These are phyloP conservation scores for Stemphylium lycopersici DNA, from an alignment of 2,329 filamentous ascomycete species.

Conservation along the genomic window DNA sequence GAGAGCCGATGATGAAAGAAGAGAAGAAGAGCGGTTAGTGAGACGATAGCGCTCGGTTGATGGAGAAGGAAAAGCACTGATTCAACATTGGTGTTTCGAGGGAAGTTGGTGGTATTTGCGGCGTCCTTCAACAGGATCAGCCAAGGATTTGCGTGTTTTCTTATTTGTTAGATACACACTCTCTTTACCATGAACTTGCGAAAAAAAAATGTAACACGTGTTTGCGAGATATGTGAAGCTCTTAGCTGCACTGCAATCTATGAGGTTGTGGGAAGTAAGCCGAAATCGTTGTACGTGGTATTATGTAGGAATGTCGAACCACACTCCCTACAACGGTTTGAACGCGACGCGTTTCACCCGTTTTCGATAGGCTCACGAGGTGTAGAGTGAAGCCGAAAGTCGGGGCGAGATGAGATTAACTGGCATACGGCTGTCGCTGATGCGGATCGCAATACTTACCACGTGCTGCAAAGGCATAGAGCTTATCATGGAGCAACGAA, in stretches of 20 bases:
- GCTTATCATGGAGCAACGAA: constrained; percentile 1
- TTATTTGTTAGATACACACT: constrained; percentile 4
- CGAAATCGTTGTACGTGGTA: not conserved
- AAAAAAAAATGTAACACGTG: not conserved
- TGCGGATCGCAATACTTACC: constrained; percentile 6
- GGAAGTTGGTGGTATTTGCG: not conserved
- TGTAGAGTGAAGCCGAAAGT: not conserved
- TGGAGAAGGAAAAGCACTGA: constrained; percentile 14
- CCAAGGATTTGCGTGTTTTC: not conserved
- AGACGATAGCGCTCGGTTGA: not conserved
- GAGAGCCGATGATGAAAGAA: constrained; percentile 61
- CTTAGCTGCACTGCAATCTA: not conserved
- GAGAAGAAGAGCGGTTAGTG: constrained; percentile 29
- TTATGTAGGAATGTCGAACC: too few relatives aligned
- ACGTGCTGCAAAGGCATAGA: not conserved
- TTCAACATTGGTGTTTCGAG: constrained; percentile 32
- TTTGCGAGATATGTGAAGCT: not conserved
- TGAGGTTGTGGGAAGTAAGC: not conserved
- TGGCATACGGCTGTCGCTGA: not conserved
- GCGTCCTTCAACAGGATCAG: constrained; percentile 33
- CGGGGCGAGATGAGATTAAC: not conserved
- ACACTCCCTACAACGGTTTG: not conserved
- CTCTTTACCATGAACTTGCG: not conserved
- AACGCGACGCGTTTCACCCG: not conserved
- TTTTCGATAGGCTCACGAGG: not conserved